Conservation (phyloP, 345 rosid genomes). For the Salix brachista region DNA sequence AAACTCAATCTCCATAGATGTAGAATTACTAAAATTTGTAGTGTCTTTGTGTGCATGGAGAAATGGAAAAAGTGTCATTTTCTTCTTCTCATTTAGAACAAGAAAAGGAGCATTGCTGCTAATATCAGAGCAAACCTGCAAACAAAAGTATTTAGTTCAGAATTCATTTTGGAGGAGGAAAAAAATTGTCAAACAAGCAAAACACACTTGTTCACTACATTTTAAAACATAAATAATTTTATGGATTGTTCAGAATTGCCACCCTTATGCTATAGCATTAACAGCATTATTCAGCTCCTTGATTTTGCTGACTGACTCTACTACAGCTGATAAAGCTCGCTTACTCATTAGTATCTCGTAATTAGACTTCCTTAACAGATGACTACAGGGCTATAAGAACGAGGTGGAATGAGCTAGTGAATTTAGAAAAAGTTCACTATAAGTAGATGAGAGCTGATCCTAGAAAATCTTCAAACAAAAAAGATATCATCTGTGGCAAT, state of each 20-base stretch:
- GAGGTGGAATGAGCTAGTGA: background rate
- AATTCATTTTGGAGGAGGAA: background rate
- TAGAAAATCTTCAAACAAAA: background rate
- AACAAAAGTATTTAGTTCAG: slow-evolving; percentile 7
- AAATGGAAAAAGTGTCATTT: slow-evolving; percentile 48
- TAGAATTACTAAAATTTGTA: slow-evolving; percentile 35
- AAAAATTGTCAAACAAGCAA: background rate
- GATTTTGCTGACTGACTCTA: background rate
- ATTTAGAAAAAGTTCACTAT: background rate
- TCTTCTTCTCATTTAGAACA: slow-evolving; percentile 56
- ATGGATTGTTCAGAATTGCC: background rate
- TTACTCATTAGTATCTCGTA: background rate
- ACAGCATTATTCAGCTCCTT: background rate
- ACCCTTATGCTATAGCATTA: background rate
- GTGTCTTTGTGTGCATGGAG: slow-evolving; percentile 30
- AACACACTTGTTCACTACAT: background rate
- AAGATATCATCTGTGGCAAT: background rate
- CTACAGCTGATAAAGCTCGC: background rate
- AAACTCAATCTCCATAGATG: slow-evolving; percentile 36
- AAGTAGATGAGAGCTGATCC: background rate
- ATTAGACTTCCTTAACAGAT: background rate
- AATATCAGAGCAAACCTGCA: slow-evolving; percentile 46
- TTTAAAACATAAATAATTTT: background rate
- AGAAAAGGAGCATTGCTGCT: slow-evolving; percentile 56
- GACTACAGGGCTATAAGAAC: background rate